A percentile compares a stretch with the other conserved stretches of the same genome.
These are phyloP conservation scores for Iberis pinnata DNA, from an alignment of 345 rosid species.

Conservation along the genomic window DNA sequence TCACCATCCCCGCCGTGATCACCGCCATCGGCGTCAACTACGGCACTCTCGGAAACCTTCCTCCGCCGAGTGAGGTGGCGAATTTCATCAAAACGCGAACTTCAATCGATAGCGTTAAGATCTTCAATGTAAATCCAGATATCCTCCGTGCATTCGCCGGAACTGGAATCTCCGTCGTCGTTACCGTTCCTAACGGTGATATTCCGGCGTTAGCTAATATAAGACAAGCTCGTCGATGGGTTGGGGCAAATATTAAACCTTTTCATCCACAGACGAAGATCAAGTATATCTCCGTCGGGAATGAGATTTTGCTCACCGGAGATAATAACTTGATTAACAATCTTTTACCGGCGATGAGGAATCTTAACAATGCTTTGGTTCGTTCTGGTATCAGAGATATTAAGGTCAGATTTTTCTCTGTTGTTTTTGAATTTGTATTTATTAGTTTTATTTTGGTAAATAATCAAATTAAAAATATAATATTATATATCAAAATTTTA, in stretches of 20 bases:
- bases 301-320: constrained; percentile 50
- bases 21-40: constrained; percentile 68
- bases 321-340: constrained; percentile 34
- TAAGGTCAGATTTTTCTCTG: constrained; percentile 42
- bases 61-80: constrained; percentile 61
- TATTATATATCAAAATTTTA: no score
- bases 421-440: no score
- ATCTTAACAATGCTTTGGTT: constrained; percentile 46
- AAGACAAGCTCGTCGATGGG: constrained; percentile 49
- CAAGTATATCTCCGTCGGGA: constrained; percentile 56
- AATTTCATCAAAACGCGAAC: constrained; percentile 55
- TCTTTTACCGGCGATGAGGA: constrained; percentile 68
- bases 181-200: constrained; percentile 55
- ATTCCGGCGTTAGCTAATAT: constrained; percentile 45
- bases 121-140: constrained; percentile 58
- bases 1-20: constrained; percentile 34
- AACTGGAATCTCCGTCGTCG: constrained; percentile 44
- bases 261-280: constrained; percentile 66
- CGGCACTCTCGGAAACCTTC: constrained; percentile 73
- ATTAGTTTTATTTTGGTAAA: no score
- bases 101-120: constrained; percentile 54
- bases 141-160: constrained; percentile 71
- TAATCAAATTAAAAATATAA: no score
- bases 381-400: constrained; percentile 45
- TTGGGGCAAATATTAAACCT: constrained; percentile 44